Percentiles rank a stretch among this genome's conserved stretches.
phyloP scores from a whole-genome alignment of 2,329 filamentous ascomycete species.

The Sporothrix globosa region DNA sequence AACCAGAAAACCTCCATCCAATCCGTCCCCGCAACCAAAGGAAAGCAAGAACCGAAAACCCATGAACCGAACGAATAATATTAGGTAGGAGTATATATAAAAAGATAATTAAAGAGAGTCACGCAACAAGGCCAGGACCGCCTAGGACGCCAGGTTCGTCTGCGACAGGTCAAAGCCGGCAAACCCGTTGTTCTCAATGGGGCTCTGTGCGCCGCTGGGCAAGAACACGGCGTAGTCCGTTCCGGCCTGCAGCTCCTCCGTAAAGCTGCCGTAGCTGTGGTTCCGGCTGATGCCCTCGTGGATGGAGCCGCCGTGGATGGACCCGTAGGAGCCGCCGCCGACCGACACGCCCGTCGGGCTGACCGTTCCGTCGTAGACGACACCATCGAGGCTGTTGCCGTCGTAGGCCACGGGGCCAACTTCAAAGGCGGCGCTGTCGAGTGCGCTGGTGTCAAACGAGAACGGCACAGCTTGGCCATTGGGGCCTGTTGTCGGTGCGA shows the following conservation, averaged over 20 bases:
- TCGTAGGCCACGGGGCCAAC: conserved; percentile 19
- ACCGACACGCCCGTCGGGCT: conserved; percentile 24
- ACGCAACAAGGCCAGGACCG: too few relatives aligned
- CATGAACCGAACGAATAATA: background rate
- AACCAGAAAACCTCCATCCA: background rate
- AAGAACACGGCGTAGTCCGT: conserved; percentile 13
- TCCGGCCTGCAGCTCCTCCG: conserved; percentile 24
- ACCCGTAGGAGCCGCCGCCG: conserved; percentile 22
- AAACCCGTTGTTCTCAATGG: conserved; percentile 18
- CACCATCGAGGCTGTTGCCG: conserved; percentile 14
- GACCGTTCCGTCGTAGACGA: conserved; percentile 23
- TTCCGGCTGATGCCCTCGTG: conserved; percentile 31
- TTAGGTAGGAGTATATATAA: background rate
- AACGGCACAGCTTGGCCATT: background rate
- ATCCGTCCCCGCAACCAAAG: background rate
- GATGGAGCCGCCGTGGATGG: conserved; percentile 19
- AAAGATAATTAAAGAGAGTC: background rate
- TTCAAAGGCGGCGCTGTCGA: background rate
- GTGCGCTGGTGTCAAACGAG: background rate
- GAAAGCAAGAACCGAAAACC: background rate
- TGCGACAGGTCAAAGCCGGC: conserved; percentile 13
- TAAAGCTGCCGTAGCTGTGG: conserved; percentile 32
- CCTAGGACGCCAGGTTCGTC: background rate
- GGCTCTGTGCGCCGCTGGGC: conserved; percentile 23
- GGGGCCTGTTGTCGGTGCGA: background rate